phyloP scores from a whole-genome alignment of 345 rosid species.

The Eucalyptus albens region DNA sequence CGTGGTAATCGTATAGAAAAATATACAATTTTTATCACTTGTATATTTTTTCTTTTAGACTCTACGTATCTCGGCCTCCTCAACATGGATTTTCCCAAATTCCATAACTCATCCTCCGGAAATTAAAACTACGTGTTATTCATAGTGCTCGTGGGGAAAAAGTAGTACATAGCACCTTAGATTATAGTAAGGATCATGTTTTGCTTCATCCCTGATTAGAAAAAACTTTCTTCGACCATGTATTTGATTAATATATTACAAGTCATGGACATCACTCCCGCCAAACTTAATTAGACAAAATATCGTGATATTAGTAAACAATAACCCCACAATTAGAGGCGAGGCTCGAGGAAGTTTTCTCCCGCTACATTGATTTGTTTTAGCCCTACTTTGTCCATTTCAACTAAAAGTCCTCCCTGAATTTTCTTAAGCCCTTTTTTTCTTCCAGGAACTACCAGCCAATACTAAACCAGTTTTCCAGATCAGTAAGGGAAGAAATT shows the following conservation, averaged over 20 bases:
- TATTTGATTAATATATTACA: neutral
- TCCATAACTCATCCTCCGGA: neutral
- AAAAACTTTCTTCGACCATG: neutral
- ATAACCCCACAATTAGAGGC: neutral
- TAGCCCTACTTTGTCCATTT: neutral
- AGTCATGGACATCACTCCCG: neutral
- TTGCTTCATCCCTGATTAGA: neutral
- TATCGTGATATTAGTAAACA: neutral
- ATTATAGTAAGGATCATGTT: neutral
- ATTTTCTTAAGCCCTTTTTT: neutral
- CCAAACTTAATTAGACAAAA: neutral
- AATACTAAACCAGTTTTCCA: too few relatives aligned
- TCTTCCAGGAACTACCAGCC: too few relatives aligned
- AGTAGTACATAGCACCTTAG: neutral
- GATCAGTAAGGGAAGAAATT: too few relatives aligned
- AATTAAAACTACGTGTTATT: neutral
- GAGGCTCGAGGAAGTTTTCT: neutral
- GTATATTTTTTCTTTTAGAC: neutral
- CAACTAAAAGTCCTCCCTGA: neutral
- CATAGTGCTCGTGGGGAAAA: neutral
- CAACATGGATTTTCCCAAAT: neutral
- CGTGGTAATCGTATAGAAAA: neutral
- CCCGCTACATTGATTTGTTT: neutral
- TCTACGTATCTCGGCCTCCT: neutral
- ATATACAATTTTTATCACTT: neutral